Conservation (phyloP, 2,329 filamentous ascomycete genomes). For the Aspergillus bombycis region DNA sequence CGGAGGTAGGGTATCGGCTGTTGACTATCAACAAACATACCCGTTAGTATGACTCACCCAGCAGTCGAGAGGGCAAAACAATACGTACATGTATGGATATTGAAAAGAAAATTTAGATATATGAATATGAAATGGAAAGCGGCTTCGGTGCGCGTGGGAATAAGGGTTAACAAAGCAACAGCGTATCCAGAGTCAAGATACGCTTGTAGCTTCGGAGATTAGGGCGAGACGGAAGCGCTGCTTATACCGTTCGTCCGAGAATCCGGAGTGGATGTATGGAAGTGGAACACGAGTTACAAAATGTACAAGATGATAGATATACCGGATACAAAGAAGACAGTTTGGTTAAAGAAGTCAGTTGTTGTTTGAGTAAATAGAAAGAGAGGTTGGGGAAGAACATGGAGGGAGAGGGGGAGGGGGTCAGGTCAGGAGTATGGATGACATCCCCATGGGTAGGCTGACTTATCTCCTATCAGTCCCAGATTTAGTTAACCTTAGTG, state of each 20-base stretch:
- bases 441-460: slow-evolving; percentile 23
- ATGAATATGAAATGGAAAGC: neutral
- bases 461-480: slow-evolving; percentile 22
- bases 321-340: slow-evolving; percentile 2
- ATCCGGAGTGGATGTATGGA: neutral
- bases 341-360: neutral
- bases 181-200: slow-evolving; percentile 21
- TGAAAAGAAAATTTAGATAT: neutral
- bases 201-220: slow-evolving; percentile 32
- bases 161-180: neutral
- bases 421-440: slow-evolving; percentile 30
- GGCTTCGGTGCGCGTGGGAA: neutral
- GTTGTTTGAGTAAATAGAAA: neutral
- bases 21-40: slow-evolving; percentile 9
- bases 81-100: neutral
- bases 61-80: neutral
- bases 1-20: slow-evolving; percentile 2
- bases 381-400: slow-evolving; percentile 13
- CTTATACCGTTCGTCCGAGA: slow-evolving; percentile 22
- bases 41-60: slow-evolving; percentile 23
- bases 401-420: slow-evolving; percentile 18
- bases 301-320: slow-evolving; percentile 6
- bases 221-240: slow-evolving; percentile 29
- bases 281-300: neutral
- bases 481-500: slow-evolving; percentile 5